Percentiles rank a stretch among this genome's conserved stretches.
Evolutionary conservation across 2,329 filamentous ascomycete genomes (phyloP).

Genomic region (Pleomassaria siparia): DNA sequence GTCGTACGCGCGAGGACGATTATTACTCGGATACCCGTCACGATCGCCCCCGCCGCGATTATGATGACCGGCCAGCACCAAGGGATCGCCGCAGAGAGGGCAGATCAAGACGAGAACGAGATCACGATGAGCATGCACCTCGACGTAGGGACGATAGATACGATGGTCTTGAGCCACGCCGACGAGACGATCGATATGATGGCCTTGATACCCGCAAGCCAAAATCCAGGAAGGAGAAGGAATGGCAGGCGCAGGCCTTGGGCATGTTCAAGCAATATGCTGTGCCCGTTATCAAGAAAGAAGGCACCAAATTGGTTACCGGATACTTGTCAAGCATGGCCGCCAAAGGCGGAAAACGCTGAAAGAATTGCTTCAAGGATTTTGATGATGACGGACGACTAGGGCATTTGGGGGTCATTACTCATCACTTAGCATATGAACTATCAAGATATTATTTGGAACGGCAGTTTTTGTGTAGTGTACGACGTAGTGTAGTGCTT

Average conservation of each 20-base stretch:
- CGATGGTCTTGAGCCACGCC: neutral
- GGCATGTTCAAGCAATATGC: slow-evolving; percentile 37
- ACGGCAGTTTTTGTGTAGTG: too few species aligned
- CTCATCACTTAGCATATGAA: too few species aligned
- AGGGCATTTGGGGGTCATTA: too few species aligned
- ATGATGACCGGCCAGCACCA: too few species aligned
- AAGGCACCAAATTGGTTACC: slow-evolving; percentile 33
- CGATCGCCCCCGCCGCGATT: slow-evolving; percentile 15
- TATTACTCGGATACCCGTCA: slow-evolving; percentile 30
- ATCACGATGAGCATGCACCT: neutral
- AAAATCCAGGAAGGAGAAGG: slow-evolving; percentile 14
- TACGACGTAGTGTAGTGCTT: too few species aligned
- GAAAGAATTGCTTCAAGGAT: too few species aligned
- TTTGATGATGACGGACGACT: too few species aligned
- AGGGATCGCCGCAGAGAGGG: too few species aligned
- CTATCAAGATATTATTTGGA: too few species aligned
- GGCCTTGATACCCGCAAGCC: slow-evolving; percentile 15
- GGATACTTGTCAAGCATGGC: slow-evolving; percentile 30
- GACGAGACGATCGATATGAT: slow-evolving; percentile 3
- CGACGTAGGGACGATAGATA: neutral
- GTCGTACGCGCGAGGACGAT: slow-evolving; percentile 22
- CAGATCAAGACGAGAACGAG: neutral
- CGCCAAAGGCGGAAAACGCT: slow-evolving; percentile 13
- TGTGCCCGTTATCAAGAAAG: slow-evolving; percentile 35
- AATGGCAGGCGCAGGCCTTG: slow-evolving; percentile 37